Conservation (phyloP, 192 early-diverging fungal species). For the Backusella tuberculispora region DNA sequence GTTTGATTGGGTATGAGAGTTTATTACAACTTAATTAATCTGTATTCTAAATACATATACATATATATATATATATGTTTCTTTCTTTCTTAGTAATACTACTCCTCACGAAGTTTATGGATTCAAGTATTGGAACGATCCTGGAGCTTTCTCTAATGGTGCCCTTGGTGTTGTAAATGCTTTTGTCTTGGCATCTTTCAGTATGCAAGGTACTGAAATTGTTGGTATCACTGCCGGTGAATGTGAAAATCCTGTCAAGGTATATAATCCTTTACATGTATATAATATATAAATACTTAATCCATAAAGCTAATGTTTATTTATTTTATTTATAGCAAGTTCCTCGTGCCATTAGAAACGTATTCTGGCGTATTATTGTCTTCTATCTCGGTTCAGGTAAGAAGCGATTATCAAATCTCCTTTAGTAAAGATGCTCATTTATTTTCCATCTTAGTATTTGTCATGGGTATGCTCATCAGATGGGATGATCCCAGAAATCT, state of each 20-base stretch:
- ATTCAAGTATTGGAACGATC: slow-evolving; percentile 67
- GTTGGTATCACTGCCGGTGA: slow-evolving; percentile 92
- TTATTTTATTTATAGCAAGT: slow-evolving; percentile 57
- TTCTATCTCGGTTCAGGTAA: slow-evolving; percentile 34
- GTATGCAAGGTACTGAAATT: slow-evolving; percentile 86
- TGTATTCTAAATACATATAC: neutral
- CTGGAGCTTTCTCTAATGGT: slow-evolving; percentile 64
- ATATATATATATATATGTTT: slow-evolving; percentile 24
- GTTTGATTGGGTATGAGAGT: slow-evolving; percentile 48
- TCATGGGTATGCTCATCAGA: slow-evolving; percentile 80
- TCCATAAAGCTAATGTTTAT: slow-evolving; percentile 57
- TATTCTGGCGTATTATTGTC: slow-evolving; percentile 81
- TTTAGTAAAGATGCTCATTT: neutral
- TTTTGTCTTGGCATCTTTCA: slow-evolving; percentile 79
- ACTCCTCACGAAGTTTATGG: slow-evolving; percentile 53
- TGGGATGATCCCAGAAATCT: slow-evolving; percentile 57
- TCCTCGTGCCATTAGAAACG: slow-evolving; percentile 64
- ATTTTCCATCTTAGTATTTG: slow-evolving; percentile 59
- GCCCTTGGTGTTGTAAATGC: slow-evolving; percentile 66
- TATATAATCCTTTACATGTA: neutral
- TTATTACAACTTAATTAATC: neutral
- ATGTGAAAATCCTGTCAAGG: slow-evolving; percentile 76
- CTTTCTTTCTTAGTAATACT: neutral
- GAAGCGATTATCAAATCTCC: slow-evolving; percentile 72
- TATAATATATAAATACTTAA: slow-evolving; percentile 4